Conservation (phyloP, 805 yeast species). For the Saturnispora dispora region DNA sequence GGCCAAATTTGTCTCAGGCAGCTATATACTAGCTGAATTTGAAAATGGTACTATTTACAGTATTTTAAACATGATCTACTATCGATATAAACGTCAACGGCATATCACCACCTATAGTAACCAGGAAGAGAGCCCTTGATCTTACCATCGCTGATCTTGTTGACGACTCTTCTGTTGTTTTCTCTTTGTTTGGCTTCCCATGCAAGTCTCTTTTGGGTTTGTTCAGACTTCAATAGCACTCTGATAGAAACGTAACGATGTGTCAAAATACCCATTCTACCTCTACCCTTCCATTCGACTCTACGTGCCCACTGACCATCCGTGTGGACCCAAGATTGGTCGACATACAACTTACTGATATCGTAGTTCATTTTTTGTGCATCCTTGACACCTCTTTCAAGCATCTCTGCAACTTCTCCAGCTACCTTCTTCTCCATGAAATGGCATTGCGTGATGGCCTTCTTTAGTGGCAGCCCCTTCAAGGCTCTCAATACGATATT, state of each 20-base stretch:
- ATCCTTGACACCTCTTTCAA: slow-evolving; percentile 63
- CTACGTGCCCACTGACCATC: slow-evolving; percentile 71
- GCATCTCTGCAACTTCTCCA: slow-evolving; percentile 65
- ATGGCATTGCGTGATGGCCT: slow-evolving; percentile 88
- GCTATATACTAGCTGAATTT: too few species aligned
- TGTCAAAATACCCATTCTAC: slow-evolving; percentile 69
- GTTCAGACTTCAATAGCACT: slow-evolving; percentile 62
- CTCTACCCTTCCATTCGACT: slow-evolving; percentile 81
- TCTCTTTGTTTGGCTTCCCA: slow-evolving; percentile 51
- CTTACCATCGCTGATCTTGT: slow-evolving; percentile 35
- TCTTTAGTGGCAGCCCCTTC: slow-evolving; percentile 57
- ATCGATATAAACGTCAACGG: background rate
- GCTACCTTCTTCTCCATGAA: slow-evolving; percentile 75
- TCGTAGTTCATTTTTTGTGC: slow-evolving; percentile 52
- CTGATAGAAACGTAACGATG: slow-evolving; percentile 76
- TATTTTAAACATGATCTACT: background rate
- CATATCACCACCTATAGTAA: slow-evolving; percentile 44
- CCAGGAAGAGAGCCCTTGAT: slow-evolving; percentile 43
- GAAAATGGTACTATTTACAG: background rate
- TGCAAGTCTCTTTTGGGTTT: slow-evolving; percentile 50
- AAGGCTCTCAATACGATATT: slow-evolving; percentile 70
- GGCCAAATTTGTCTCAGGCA: too few species aligned
- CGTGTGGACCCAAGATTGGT: slow-evolving; percentile 85
- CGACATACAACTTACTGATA: slow-evolving; percentile 56
- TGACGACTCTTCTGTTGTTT: slow-evolving; percentile 33